Evolutionary conservation across 1,284 basidiomycete species (phyloP).

Genomic region (Sparassis latifolia): DNA sequence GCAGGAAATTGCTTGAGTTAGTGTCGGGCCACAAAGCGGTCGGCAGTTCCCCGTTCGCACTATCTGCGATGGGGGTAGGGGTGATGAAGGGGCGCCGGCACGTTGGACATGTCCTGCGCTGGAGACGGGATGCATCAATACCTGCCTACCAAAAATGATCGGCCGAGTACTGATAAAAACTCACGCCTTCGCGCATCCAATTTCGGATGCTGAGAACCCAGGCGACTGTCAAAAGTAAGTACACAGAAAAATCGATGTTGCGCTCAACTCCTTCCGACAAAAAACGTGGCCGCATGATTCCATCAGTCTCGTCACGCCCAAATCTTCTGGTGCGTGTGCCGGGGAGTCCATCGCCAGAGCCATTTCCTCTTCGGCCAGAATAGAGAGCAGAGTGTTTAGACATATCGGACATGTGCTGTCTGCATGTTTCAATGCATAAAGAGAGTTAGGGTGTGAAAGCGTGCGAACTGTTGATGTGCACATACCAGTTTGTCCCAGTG

Average conservation of each 20-base stretch:
- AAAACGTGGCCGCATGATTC: constrained; percentile 65
- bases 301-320: constrained; percentile 59
- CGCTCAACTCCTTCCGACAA: constrained; percentile 60
- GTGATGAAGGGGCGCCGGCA: constrained; percentile 8
- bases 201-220: constrained; percentile 2
- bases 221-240: neutral
- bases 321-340: constrained; percentile 55
- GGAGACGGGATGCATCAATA: neutral
- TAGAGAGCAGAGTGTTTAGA: constrained; percentile 52
- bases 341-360: constrained; percentile 70
- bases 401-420: constrained; percentile 69
- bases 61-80: neutral
- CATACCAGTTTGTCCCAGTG: constrained; percentile 32
- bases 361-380: constrained; percentile 67
- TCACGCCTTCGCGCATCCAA: constrained; percentile 9
- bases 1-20: neutral
- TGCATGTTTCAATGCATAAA: constrained; percentile 16
- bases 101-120: constrained; percentile 8
- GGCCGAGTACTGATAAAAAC: neutral
- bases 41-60: neutral
- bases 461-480: neutral
- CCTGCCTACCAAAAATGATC: neutral
- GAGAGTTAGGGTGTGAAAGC: neutral
- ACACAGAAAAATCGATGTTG: neutral
- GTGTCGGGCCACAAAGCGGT: neutral